Conservation (phyloP, 139 green algal genomes). For the Chlorella vulgaris region DNA sequence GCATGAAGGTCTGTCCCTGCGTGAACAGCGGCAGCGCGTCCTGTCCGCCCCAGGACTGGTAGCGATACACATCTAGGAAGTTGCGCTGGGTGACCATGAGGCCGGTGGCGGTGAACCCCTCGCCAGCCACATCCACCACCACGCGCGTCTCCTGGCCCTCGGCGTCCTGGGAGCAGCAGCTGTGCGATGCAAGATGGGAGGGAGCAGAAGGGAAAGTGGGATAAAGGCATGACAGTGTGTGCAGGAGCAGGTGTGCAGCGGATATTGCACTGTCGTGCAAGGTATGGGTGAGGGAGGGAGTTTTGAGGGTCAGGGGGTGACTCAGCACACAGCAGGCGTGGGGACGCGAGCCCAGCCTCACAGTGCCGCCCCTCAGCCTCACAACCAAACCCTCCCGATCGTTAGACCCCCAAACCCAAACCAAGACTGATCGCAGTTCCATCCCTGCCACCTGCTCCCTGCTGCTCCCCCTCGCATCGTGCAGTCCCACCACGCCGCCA, state of each 20-base stretch:
- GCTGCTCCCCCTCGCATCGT: background rate
- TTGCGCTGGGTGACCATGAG: conserved; percentile 94
- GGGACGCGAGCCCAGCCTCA: too few species aligned
- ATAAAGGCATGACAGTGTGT: too few species aligned
- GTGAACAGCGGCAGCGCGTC: conserved; percentile 76
- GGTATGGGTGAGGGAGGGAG: too few species aligned
- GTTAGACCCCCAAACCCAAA: too few species aligned
- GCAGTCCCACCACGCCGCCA: background rate
- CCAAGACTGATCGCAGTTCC: too few species aligned
- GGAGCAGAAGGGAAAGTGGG: background rate
- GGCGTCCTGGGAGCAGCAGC: conserved; percentile 83
- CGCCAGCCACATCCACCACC: conserved; percentile 65
- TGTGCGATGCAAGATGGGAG: conserved; percentile 11
- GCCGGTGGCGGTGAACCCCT: conserved; percentile 61
- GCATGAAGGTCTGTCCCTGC: conserved; percentile 77
- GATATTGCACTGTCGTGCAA: too few species aligned
- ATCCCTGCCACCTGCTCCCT: too few species aligned
- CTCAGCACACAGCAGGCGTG: too few species aligned
- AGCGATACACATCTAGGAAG: conserved; percentile 97
- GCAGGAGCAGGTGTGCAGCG: too few species aligned
- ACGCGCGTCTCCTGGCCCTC: conserved; percentile 89
- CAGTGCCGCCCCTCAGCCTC: too few species aligned
- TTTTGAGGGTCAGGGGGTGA: too few species aligned
- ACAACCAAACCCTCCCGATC: too few species aligned
- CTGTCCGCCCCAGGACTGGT: conserved; percentile 82